Evolutionary conservation across 306 rosid species (phyloP).

Genomic region (Lathyrus aphaca): DNA sequence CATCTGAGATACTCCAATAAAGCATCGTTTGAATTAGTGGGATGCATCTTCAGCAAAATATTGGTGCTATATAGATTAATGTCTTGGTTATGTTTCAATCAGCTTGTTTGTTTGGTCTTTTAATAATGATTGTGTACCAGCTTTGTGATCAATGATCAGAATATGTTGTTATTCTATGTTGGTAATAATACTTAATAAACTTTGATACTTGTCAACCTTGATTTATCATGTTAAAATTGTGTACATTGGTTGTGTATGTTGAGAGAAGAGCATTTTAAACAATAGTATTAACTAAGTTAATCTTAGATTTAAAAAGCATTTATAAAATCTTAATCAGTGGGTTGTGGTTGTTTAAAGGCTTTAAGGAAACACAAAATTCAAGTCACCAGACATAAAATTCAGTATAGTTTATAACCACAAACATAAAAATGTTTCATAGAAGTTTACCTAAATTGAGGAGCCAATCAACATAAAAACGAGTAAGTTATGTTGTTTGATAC

Average conservation of each 20-base stretch:
- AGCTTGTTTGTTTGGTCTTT: slow-evolving; percentile 24
- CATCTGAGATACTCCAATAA: slow-evolving; percentile 18
- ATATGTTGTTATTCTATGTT: not conserved
- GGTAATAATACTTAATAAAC: not conserved
- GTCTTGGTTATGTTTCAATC: slow-evolving; percentile 12
- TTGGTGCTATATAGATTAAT: not conserved
- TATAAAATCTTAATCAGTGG: no score
- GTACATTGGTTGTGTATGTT: not conserved
- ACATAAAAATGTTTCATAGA: no score
- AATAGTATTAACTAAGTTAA: no score
- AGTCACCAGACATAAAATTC: no score
- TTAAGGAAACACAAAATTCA: no score
- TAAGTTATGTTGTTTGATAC: no score
- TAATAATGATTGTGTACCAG: slow-evolving; percentile 11
- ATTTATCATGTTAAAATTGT: not conserved
- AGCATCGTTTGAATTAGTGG: not conserved
- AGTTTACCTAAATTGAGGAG: no score
- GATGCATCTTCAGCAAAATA: slow-evolving; percentile 24
- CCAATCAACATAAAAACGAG: no score
- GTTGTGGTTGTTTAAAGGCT: no score
- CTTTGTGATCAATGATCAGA: slow-evolving; percentile 16
- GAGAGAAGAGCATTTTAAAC: not conserved
- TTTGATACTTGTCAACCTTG: not conserved
- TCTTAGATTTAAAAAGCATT: no score
- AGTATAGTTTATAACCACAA: no score